Percentiles rank a stretch among this genome's conserved stretches.
Evolutionary conservation across 306 rosid genomes (phyloP).

Genomic region (Biancaea sappan): DNA sequence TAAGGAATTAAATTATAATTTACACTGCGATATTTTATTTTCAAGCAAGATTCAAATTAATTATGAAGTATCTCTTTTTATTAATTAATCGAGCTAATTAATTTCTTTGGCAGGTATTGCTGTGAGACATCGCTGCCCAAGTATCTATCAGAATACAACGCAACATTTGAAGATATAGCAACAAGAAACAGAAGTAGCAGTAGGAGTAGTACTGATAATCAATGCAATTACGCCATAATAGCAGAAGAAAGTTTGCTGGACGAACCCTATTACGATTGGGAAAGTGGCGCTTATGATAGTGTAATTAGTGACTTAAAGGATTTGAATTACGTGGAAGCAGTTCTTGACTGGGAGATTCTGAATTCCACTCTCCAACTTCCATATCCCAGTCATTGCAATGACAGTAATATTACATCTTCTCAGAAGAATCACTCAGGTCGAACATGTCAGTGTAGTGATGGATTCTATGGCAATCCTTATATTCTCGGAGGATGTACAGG

Average conservation of each 20-base stretch:
- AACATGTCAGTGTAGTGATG: neutral
- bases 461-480: neutral
- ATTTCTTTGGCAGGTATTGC: neutral
- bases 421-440: neutral
- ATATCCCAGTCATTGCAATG: neutral
- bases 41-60: no score
- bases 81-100: no score
- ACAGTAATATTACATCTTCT: neutral
- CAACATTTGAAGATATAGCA: neutral
- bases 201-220: neutral
- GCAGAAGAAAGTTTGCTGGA: no score
- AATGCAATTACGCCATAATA: slow-evolving; percentile 32
- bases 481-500: neutral
- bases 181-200: neutral
- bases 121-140: neutral
- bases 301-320: neutral
- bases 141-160: neutral
- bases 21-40: no score
- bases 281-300: neutral
- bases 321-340: neutral
- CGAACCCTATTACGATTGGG: neutral
- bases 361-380: neutral
- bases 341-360: slow-evolving; percentile 31
- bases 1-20: no score
- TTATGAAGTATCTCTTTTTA: no score